Evolutionary conservation across 805 yeast genomes (phyloP), one percentile per base, ranked within the genome.

Genomic region (Kuraishia borneana): DNA sequence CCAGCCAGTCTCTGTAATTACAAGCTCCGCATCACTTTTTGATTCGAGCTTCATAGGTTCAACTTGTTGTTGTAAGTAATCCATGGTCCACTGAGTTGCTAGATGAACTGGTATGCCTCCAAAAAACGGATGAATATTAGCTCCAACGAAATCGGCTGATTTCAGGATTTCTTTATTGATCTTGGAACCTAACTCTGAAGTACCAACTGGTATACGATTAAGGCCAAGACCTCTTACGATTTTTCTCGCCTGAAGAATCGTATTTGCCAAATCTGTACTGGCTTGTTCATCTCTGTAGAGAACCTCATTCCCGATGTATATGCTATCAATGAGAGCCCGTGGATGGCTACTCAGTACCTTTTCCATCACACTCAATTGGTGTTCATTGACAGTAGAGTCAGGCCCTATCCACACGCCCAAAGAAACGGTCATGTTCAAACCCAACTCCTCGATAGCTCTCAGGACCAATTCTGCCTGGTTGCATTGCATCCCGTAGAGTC

Each of bases 1-100:
- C 88, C 87, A 79, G 0, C 85, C 87, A 16, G 77, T 68, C 42
- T 79, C 85, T 1, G 82, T 61, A 2, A 79, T 60, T 3, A 67
- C 56, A 5, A 75, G 43, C 21, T 47, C 51, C 1, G 61, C 48
- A 10, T 25, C 16, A 6, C 8, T 12, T 6, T 13, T 13, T 16
- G 13, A 16, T 8, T 25, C 28, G 9, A 38, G 35, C 34, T 53
- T 55, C 21, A 50, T 17, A 1, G 74, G 73, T 19, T 58, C 51
- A 14, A 73, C 45, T 36, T 66, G 70, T 19, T 59, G 51, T 32
- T 63, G 46, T 22, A 71, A 39, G 41, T 60, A 74, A 32, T 69
- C 68, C 23, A 58, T 50, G 0, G 70, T 61, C 84, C 85, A 76
- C 8, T 56, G 46, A 0, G 70, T 53, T 0, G 82, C 75, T 2